Evolutionary conservation across 768 basidiomycete genomes (phyloP).

Genomic region (Hysterangium stoloniferum): DNA sequence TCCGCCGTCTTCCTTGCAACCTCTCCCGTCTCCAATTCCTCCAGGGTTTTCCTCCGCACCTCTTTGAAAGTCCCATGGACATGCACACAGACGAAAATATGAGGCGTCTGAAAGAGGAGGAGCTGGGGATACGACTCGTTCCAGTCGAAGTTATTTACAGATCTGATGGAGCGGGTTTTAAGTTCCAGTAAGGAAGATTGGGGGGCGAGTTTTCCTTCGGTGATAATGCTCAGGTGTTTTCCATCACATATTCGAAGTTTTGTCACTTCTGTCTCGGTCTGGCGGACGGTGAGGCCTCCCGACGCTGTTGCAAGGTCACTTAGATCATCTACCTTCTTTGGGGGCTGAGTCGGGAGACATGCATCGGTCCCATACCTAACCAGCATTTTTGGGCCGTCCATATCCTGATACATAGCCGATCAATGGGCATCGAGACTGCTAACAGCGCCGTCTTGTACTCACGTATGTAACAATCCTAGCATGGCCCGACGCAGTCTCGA

Average conservation of each 20-base stretch:
- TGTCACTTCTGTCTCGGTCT: constrained; percentile 1
- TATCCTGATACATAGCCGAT: constrained; percentile 41
- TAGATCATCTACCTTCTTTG: neutral
- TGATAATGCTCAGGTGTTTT: constrained; percentile 17
- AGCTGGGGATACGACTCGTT: constrained; percentile 56
- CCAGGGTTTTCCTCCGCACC: constrained; percentile 22
- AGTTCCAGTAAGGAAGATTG: constrained; percentile 39
- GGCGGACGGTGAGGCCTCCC: neutral
- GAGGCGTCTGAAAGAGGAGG: constrained; percentile 58
- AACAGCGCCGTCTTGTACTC: too few species aligned
- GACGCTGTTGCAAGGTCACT: neutral
- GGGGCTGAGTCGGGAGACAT: constrained; percentile 15
- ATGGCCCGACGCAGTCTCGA: constrained; percentile 46
- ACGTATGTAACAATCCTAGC: constrained; percentile 60
- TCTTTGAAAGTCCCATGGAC: constrained; percentile 43
- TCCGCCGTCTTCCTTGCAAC: constrained; percentile 22
- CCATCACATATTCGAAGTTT: neutral
- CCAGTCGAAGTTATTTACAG: constrained; percentile 38
- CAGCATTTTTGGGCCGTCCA: constrained; percentile 49
- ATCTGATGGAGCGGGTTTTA: constrained; percentile 34
- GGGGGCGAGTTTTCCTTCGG: constrained; percentile 27
- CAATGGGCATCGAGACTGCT: too few species aligned
- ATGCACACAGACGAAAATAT: constrained; percentile 39
- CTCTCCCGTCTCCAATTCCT: constrained; percentile 15
- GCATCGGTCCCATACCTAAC: constrained; percentile 28